Conservation (phyloP, 2,329 filamentous ascomycete genomes). For the Paecilomyces sp. region DNA sequence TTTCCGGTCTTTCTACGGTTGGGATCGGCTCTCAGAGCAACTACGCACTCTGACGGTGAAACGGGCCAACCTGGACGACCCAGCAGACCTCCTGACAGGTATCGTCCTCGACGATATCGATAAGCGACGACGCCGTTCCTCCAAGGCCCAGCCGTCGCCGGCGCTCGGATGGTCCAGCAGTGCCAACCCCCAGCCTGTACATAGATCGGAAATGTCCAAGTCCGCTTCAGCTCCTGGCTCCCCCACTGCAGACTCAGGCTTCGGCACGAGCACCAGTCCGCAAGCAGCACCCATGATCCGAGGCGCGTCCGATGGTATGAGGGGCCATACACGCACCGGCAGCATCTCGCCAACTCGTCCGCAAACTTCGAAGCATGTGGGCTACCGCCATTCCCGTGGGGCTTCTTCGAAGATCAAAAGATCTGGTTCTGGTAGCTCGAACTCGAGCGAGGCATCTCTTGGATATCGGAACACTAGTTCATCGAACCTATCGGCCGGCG, state of each 20-base stretch:
- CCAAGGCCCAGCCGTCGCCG: slow-evolving; percentile 76
- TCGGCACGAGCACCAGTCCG: slow-evolving; percentile 44
- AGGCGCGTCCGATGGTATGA: slow-evolving; percentile 49
- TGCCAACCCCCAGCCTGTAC: slow-evolving; percentile 53
- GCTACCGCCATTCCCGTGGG: slow-evolving; percentile 57
- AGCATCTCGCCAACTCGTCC: slow-evolving; percentile 80
- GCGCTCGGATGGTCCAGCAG: slow-evolving; percentile 57
- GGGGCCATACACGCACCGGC: slow-evolving; percentile 44
- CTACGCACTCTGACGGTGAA: slow-evolving; percentile 83
- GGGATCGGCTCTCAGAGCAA: slow-evolving; percentile 90
- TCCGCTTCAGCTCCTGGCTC: slow-evolving; percentile 65
- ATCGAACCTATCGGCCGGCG: slow-evolving; percentile 66
- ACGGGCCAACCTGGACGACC: slow-evolving; percentile 80
- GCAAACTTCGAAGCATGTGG: slow-evolving; percentile 63
- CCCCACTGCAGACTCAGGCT: slow-evolving; percentile 43
- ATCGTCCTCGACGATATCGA: slow-evolving; percentile 97
- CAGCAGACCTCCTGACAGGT: slow-evolving; percentile 79
- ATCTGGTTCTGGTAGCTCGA: slow-evolving; percentile 87
- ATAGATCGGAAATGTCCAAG: slow-evolving; percentile 59
- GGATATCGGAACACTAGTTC: slow-evolving; percentile 57
- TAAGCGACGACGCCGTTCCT: slow-evolving; percentile 77
- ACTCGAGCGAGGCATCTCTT: slow-evolving; percentile 60
- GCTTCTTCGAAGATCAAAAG: slow-evolving; percentile 68
- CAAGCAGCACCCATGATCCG: slow-evolving; percentile 42
- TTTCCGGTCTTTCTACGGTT: slow-evolving; percentile 94